Evolutionary conservation across 225 moss, liverwort and hornwort species (phyloP).

Genomic region (Marchantia polymorpha): DNA sequence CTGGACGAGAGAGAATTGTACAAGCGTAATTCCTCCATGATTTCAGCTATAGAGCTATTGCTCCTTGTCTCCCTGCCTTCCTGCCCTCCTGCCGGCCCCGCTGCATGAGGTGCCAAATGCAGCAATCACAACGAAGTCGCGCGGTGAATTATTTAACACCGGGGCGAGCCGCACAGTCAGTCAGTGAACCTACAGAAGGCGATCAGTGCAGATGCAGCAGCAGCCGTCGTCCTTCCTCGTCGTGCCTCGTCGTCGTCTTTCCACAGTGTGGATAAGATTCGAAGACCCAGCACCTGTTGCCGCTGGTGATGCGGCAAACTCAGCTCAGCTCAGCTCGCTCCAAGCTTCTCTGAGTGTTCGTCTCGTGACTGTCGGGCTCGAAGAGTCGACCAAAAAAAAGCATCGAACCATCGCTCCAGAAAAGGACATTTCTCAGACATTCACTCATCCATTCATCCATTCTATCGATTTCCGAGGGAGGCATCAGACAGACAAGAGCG

Average conservation of each 20-base stretch:
- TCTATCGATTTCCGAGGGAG: background rate
- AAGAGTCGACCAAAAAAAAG: background rate
- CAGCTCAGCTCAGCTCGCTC: background rate
- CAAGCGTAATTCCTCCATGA: background rate
- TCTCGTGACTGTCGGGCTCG: background rate
- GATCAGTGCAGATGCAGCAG: background rate
- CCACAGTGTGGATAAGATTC: slow-evolving; percentile 11
- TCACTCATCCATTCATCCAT: background rate
- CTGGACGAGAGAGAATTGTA: background rate
- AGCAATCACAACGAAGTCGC: background rate
- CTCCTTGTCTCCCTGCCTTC: too few relatives aligned
- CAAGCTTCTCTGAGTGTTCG: background rate
- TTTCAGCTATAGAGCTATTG: background rate
- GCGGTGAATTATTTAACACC: background rate
- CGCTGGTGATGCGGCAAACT: background rate
- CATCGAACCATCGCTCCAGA: background rate
- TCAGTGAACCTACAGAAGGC: background rate
- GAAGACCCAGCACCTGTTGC: background rate
- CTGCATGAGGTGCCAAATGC: background rate
- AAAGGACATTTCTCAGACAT: background rate
- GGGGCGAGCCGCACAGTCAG: too few relatives aligned
- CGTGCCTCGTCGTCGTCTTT: background rate
- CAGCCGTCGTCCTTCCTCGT: too few relatives aligned
- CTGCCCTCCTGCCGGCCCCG: too few relatives aligned
- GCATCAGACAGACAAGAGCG: background rate